phyloP scores from a whole-genome alignment of 176 grass and related monocot genomes.

The Microstegium vimineum region DNA sequence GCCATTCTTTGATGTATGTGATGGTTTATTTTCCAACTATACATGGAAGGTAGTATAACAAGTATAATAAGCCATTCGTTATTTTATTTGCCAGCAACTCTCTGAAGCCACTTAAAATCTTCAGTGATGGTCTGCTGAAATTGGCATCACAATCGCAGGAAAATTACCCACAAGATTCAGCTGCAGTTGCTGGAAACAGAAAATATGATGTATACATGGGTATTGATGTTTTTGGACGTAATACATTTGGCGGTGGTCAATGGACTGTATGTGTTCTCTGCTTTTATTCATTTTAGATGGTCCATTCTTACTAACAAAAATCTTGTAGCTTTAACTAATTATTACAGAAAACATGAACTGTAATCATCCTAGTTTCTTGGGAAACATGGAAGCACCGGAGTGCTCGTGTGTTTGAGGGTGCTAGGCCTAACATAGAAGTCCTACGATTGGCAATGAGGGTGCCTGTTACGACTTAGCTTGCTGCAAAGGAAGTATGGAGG shows the following conservation, averaged over 20 bases:
- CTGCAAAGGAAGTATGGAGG: no score
- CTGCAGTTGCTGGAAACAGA: constrained; percentile 54
- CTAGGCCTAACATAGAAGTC: background rate
- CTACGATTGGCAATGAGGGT: background rate
- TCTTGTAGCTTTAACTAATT: background rate
- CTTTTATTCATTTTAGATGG: background rate
- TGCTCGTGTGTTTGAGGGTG: background rate
- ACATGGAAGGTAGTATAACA: constrained; percentile 72
- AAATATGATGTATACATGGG: constrained; percentile 97
- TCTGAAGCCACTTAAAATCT: background rate
- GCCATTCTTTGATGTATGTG: constrained; percentile 86
- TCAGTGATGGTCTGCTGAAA: constrained; percentile 1
- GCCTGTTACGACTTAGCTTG: no score
- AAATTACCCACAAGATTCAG: constrained; percentile 59
- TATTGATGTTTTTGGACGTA: constrained; percentile 95
- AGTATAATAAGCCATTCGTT: no score
- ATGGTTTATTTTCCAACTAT: constrained; percentile 90
- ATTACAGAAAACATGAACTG: background rate
- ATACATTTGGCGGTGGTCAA: constrained; percentile 78
- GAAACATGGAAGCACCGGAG: background rate
- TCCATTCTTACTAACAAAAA: no score
- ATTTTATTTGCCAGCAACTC: background rate
- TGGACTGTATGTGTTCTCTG: constrained; percentile 67
- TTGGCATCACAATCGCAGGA: constrained; percentile 36
- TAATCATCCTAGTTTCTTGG: background rate